Percentiles rank a stretch among this genome's conserved stretches.
Conservation (phyloP, 1,284 basidiomycete species). For the Schizopora paradoxa region DNA sequence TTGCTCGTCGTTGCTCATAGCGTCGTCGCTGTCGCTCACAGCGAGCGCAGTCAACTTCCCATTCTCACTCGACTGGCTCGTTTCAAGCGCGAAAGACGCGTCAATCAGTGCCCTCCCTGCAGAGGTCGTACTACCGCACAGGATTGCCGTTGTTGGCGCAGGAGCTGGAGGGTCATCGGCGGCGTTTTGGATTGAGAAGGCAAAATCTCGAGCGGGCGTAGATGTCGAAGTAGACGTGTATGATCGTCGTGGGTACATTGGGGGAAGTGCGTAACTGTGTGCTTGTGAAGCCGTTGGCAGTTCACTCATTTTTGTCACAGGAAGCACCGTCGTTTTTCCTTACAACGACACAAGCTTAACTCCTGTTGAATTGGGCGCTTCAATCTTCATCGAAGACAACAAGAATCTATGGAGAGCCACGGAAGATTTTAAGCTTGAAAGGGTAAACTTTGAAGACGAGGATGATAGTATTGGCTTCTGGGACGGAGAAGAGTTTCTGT, state of each 20-base stretch:
- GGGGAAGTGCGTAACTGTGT: constrained; percentile 63
- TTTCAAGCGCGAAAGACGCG: constrained; percentile 10
- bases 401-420: constrained; percentile 79
- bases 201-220: constrained; percentile 60
- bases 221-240: constrained; percentile 78
- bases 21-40: background rate
- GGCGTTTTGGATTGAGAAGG: constrained; percentile 81
- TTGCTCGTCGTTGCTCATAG: background rate
- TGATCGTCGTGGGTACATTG: constrained; percentile 70
- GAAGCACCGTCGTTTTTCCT: constrained; percentile 74
- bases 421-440: constrained; percentile 72
- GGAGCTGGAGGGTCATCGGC: constrained; percentile 83
- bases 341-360: constrained; percentile 58
- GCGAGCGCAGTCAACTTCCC: constrained; percentile 3
- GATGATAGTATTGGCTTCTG: constrained; percentile 62
- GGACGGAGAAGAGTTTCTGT: constrained; percentile 75
- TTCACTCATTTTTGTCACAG: constrained; percentile 32
- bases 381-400: constrained; percentile 82
- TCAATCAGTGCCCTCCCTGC: constrained; percentile 10
- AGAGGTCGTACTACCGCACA: constrained; percentile 18
- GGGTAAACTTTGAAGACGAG: constrained; percentile 48
- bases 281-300: constrained; percentile 7
- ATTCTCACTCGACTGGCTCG: constrained; percentile 12
- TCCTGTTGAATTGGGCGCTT: constrained; percentile 81
- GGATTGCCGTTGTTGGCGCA: constrained; percentile 82